These are phyloP conservation scores for Euphorbia tirucalli DNA, from an alignment of 345 rosid species.

Conservation along the genomic window DNA sequence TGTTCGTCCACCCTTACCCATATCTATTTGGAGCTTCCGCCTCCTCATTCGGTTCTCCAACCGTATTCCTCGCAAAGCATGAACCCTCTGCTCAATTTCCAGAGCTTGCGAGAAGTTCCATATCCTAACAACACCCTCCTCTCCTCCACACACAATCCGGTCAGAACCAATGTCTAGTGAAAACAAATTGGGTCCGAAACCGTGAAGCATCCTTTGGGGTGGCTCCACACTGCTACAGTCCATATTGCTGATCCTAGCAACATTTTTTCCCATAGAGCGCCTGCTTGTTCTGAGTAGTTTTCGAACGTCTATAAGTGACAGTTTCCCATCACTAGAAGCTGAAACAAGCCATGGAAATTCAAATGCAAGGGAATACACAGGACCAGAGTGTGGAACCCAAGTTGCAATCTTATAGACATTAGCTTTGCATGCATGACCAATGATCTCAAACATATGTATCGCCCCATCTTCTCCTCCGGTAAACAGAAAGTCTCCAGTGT, in stretches of 20 bases:
- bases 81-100: conserved; percentile 64
- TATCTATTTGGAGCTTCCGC: conserved; percentile 62
- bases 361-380: conserved; percentile 75
- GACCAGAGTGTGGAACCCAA: conserved; percentile 84
- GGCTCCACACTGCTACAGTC: conserved; percentile 53
- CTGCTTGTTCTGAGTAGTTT: conserved; percentile 58
- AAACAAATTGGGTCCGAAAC: conserved; percentile 65
- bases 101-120: conserved; percentile 89
- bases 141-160: conserved; percentile 86
- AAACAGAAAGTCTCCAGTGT: conserved; percentile 75
- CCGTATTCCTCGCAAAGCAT: conserved; percentile 60
- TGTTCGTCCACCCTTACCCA: conserved; percentile 51
- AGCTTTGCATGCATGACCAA: conserved; percentile 15
- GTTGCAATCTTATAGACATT: conserved; percentile 53
- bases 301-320: conserved; percentile 73
- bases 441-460: conserved; percentile 82
- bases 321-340: conserved; percentile 80
- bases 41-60: conserved; percentile 81
- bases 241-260: conserved; percentile 25
- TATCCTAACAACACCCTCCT: conserved; percentile 76
- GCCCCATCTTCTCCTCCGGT: conserved; percentile 94
- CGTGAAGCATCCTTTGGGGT: conserved; percentile 91
- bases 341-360: conserved; percentile 99
- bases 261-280: conserved; percentile 30
- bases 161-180: conserved; percentile 82